Evolutionary conservation across 2,329 filamentous ascomycete species (phyloP), one percentile per base, ranked within the genome.

Genomic region (Tolypocladium tropicale): DNA sequence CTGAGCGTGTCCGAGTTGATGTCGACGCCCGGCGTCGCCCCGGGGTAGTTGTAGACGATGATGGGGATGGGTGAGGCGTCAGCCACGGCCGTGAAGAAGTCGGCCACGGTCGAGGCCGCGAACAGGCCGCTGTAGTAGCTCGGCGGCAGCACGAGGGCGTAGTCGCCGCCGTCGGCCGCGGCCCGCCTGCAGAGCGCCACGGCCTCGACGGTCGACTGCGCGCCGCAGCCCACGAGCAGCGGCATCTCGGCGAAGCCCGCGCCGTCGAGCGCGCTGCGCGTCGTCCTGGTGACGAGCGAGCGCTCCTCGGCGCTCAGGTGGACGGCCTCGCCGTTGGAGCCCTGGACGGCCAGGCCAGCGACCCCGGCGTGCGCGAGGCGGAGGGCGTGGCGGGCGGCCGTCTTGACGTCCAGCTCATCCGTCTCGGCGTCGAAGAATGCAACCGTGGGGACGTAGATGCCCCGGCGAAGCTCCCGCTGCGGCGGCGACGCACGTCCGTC

Each of bases 291-390:
- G 60, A 89, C 76, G 54, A 77, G 72, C 53, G 79, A 78, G 54
- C 86, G 79, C 69, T 90, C 86, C 23, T 79, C 76, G 60, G 80
- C 81, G 55, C 80, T 79, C 10, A 89, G 76, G 64, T 89, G 85
- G 2, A 87, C 84, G 0, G 86, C 86, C 72, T 90, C 87, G 63
- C 86, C 86, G 65, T 89, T 90, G 63, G 83, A 87, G 43, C 85
- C 85, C 67, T 88, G 85, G 6, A 82, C 83, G 23, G 87, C 81
- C 54, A 90, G 74, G 46, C 86, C 86, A 23, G 84, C 77, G 52
- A 89, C 78, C 32, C 85, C 85, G 28, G 83, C 78, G 56, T 79
- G 70, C 49, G 81, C 83, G 3, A 89, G 78, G 54, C 82, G 79
- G 21, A 81, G 72, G 25, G 82, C 82, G 57, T 79, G 77, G 28